Base-by-base conservation (phyloP, 2,329 filamentous ascomycete species). In the Fusarium oxysporum region DNA sequence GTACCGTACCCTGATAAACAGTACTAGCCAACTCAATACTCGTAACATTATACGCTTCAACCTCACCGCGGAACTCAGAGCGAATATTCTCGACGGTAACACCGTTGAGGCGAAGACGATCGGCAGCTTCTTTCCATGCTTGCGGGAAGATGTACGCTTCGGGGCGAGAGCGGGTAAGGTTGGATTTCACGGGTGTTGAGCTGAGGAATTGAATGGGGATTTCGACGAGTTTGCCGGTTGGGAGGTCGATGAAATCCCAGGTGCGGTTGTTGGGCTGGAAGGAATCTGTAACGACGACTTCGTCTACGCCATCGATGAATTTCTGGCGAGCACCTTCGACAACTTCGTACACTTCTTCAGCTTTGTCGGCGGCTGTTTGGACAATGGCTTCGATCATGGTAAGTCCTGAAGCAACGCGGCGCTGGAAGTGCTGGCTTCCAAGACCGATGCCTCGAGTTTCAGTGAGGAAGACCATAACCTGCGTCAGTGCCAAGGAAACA, bases 381-480 rank as follows among this genome's bases (percentile, higher is more conserved):
- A 80, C 50, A 7, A 80, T 66, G 1, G 76, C 58, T 8, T 74
- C 66, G 3, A 80, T 64, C 74, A 76, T 80, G 1, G 69, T 71
- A 12, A 80, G 41, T 7, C 71, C 73, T 3, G 78, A 73, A 21
- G 77, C 77, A 6, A 80, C 79, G 30, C 80, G 79, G 0, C 77
- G 76, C 56, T 81, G 79, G 6, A 80, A 80, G 41, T 81, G 78
- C 55, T 80, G 80, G n/a, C 76, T 70, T 1, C 78, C 80, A 3
- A 81, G 64, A 58, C 74, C 77, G 3, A 81, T 78, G 1, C 78
- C 78, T n/a, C 78, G 61, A 0, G 73, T 78, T 51, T 80, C 78
- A 4, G 74, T 73, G 2, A 79, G 66, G 6, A 80, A 78, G 0
- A 79, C 75, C 40, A 80, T 67, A 0, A 77, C 64, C 12, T 80